Evolutionary conservation across 495 filamentous ascomycete genomes (phyloP).

Genomic region (Xylaria curta): DNA sequence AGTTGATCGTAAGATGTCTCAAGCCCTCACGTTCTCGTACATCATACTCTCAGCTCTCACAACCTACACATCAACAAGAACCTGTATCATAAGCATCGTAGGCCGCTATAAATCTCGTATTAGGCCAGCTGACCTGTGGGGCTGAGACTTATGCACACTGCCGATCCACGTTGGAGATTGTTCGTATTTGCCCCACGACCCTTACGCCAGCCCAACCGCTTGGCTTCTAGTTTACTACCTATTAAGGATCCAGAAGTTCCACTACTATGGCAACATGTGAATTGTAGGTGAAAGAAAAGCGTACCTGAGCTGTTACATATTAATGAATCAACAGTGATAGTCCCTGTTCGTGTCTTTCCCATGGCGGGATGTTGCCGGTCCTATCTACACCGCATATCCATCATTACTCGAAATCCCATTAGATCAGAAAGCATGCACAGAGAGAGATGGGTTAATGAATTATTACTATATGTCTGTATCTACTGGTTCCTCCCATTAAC

Average conservation of each 20-base stretch:
- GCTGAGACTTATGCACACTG: constrained; percentile 14
- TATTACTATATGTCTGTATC: constrained; percentile 23
- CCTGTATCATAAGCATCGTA: constrained; percentile 7
- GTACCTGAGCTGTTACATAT: neutral
- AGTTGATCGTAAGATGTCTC: neutral
- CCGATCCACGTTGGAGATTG: constrained; percentile 18
- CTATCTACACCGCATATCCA: neutral
- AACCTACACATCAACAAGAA: neutral
- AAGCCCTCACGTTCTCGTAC: neutral
- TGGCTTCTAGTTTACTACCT: constrained; percentile 8
- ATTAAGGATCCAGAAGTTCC: neutral
- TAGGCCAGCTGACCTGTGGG: constrained; percentile 14
- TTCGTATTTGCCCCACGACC: constrained; percentile 26
- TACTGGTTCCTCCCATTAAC: constrained; percentile 4
- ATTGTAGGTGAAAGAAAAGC: neutral
- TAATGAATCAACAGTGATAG: neutral
- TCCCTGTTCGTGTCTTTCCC: neutral
- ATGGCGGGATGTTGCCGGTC: neutral
- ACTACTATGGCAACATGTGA: constrained; percentile 2
- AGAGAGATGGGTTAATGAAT: neutral
- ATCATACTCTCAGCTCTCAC: constrained; percentile 5
- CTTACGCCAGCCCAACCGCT: constrained; percentile 1
- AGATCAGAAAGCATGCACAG: neutral
- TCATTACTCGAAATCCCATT: neutral
- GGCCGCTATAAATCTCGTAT: constrained; percentile 18